Conservation (phyloP, 345 rosid species). For the Citrus australasica region DNA sequence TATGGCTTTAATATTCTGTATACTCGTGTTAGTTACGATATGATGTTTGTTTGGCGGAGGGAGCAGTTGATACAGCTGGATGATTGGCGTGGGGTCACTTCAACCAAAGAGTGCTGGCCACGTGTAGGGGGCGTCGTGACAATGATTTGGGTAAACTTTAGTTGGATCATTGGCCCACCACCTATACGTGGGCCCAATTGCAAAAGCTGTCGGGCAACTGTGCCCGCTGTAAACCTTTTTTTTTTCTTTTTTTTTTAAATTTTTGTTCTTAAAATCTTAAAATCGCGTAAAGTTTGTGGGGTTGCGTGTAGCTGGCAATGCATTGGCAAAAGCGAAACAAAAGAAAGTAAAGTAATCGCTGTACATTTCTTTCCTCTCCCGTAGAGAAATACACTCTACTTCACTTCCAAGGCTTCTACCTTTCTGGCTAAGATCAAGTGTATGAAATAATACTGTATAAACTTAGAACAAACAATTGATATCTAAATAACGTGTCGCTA, state of each 20-base stretch:
- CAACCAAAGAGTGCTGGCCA: conserved; percentile 23
- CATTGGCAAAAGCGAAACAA: neutral
- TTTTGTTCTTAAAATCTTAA: no score
- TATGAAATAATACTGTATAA: no score
- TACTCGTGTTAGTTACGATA: neutral
- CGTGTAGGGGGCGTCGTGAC: neutral
- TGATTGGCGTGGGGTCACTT: conserved; percentile 27
- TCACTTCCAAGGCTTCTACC: neutral
- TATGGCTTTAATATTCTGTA: neutral
- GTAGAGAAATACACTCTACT: neutral
- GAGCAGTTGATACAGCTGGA: conserved; percentile 40
- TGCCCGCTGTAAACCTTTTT: neutral
- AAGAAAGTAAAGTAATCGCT: no score
- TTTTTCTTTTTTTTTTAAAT: no score
- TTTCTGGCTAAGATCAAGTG: neutral
- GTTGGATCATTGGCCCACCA: conserved; percentile 3
- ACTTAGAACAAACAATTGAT: no score
- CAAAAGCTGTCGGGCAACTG: neutral
- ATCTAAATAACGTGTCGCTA: no score
- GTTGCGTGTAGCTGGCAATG: neutral
- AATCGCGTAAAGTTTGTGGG: neutral
- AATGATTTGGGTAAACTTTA: conserved; percentile 10
- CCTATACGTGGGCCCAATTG: neutral
- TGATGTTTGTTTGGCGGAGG: neutral
- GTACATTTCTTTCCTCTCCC: neutral